These are phyloP conservation scores for Aspergillus sp. DNA, from an alignment of 2,329 filamentous ascomycete species.

Conservation along the genomic window DNA sequence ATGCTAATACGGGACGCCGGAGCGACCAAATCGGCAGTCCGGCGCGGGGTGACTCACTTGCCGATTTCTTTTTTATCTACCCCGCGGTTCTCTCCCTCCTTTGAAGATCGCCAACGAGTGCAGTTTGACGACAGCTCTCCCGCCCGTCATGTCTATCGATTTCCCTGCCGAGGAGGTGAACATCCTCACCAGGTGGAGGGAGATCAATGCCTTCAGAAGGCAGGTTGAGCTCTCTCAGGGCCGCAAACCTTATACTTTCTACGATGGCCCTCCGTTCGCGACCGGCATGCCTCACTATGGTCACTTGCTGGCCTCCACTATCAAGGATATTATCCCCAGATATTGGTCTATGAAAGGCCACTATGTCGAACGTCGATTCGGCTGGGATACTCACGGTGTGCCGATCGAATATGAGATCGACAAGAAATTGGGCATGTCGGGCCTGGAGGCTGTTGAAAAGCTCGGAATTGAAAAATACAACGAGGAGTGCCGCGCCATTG, in stretches of 20 bases:
- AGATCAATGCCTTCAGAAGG: slow-evolving; percentile 86
- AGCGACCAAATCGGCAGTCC: background rate
- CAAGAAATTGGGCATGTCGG: slow-evolving; percentile 88
- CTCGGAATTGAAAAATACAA: slow-evolving; percentile 90
- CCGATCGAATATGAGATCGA: slow-evolving; percentile 98
- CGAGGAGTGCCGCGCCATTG: slow-evolving; percentile 84
- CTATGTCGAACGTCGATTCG: slow-evolving; percentile 88
- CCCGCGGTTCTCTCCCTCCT: slow-evolving; percentile 23
- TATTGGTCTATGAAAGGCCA: slow-evolving; percentile 98
- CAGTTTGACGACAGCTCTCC: slow-evolving; percentile 16
- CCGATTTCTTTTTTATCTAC: slow-evolving; percentile 20
- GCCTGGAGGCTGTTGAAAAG: slow-evolving; percentile 81
- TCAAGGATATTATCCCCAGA: slow-evolving; percentile 94
- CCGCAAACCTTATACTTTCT: slow-evolving; percentile 86
- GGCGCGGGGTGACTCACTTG: slow-evolving; percentile 15
- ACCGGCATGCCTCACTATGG: slow-evolving; percentile 70
- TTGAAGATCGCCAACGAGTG: slow-evolving; percentile 18
- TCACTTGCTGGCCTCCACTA: slow-evolving; percentile 85
- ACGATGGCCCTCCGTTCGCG: slow-evolving; percentile 80
- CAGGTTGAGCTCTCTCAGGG: slow-evolving; percentile 85
- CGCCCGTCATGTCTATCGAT: slow-evolving; percentile 73
- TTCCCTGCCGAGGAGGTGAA: slow-evolving; percentile 90
- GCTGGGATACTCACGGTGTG: slow-evolving; percentile 93
- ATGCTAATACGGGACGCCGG: background rate
- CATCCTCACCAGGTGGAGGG: slow-evolving; percentile 81